Base-by-base conservation (phyloP, 352 stramenopile genomes). In the Phytophthora ohioensis region DNA sequence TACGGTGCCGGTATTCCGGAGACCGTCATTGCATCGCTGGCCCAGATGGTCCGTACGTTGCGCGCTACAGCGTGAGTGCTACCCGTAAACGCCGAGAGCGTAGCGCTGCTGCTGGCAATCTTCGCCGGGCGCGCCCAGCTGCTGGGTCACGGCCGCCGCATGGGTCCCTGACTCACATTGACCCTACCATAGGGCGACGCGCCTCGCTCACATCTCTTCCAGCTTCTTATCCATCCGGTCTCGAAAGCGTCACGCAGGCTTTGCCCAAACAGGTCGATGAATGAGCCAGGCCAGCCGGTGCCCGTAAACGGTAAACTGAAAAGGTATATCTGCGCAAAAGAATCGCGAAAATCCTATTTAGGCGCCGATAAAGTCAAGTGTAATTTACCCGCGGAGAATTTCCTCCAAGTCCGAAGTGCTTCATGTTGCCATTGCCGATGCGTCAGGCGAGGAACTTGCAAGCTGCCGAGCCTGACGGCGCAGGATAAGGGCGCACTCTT, bases 311-410 rank as follows among this genome's bases (percentile, higher is more conserved):
- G 30, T 36, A 43, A 61, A 27, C 21, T 27, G 21, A 27, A 27
- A 34, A 34, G 11, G 12, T 41, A 17, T n/a, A 47, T 61, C 49
- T 62, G 49, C 64, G 34, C 57, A 59, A 67, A 71, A 71, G 32
- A 67, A 67, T 58, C 17, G 51, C 9, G 31, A 38, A 48, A 57
- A 64, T 71, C 52, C 31, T 62, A 49, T 68, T 73, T 73, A 64
- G 58, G 66, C 66, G 66, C n/a, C 51, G 58, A 69, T 52, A 58
- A 73, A 63, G 51, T 27, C 38, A 49, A 56, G 32, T 17, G 52
- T 27, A n/a, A 46, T 0, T 5, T n/a, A 32, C 36, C 31, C 46
- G 39, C 5, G 5, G 13, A 61, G 42, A 49, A 61, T 34, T 45
- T 34, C 34, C 13, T 41, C 15, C 27, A 8, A 41, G 30, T 30